A percentile compares a stretch with the other conserved stretches of the same genome.
phyloP scores from a whole-genome alignment of 495 filamentous ascomycete genomes.

The Amorphotheca resinae region DNA sequence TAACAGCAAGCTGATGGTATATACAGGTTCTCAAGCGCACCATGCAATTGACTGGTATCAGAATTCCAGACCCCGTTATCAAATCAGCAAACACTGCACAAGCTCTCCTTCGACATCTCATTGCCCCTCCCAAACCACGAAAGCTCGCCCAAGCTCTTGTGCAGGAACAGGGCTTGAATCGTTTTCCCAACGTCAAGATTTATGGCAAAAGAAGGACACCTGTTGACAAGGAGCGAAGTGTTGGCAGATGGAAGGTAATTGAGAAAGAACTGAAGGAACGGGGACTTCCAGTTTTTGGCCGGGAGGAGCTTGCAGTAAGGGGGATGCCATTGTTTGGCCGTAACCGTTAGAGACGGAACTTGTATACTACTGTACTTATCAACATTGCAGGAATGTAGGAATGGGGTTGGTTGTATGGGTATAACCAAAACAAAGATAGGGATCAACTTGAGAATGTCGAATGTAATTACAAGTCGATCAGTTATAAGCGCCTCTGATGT shows the following conservation, averaged over 20 bases:
- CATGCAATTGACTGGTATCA: slow-evolving; percentile 62
- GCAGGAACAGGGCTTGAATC: slow-evolving; percentile 28
- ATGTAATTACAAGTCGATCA: too few relatives aligned
- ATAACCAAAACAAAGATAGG: too few relatives aligned
- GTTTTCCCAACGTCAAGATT: slow-evolving; percentile 60
- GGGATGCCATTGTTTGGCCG: neutral
- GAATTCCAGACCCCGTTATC: slow-evolving; percentile 56
- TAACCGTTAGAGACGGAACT: neutral
- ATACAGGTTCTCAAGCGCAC: slow-evolving; percentile 61
- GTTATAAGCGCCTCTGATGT: too few relatives aligned
- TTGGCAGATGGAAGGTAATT: slow-evolving; percentile 81
- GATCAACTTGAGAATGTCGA: too few relatives aligned
- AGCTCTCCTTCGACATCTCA: slow-evolving; percentile 40
- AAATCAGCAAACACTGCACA: slow-evolving; percentile 37
- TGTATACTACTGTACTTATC: neutral
- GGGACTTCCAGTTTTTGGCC: slow-evolving; percentile 28
- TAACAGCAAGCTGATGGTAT: slow-evolving; percentile 5
- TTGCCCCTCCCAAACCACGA: slow-evolving; percentile 44
- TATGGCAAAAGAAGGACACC: slow-evolving; percentile 45
- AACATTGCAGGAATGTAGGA: neutral
- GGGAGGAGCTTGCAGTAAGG: neutral
- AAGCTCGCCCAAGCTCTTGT: slow-evolving; percentile 35
- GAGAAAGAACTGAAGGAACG: slow-evolving; percentile 54
- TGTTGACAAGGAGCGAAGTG: slow-evolving; percentile 56
- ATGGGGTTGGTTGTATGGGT: too few relatives aligned